A percentile compares a stretch with the other conserved stretches of the same genome.
Evolutionary conservation across 148 eudicot species (phyloP).

Genomic region (Fagopyrum tataricum): DNA sequence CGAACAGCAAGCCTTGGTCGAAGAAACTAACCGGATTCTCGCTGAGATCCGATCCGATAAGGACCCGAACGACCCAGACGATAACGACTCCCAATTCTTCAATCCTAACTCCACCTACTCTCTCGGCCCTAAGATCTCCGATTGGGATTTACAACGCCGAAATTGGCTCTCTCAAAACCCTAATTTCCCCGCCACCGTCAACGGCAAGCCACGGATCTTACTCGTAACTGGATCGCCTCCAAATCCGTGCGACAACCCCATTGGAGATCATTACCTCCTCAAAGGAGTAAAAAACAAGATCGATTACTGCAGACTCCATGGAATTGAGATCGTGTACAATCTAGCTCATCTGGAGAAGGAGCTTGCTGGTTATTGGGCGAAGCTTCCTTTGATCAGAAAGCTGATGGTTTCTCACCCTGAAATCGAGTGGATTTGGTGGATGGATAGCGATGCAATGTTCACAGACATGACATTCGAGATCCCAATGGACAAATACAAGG

Average conservation of each 20-base stretch:
- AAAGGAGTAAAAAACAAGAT: constrained; percentile 71
- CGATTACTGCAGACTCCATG: constrained; percentile 72
- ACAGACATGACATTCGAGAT: constrained; percentile 73
- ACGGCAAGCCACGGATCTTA: constrained; percentile 46
- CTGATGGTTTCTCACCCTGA: constrained; percentile 81
- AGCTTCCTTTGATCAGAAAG: constrained; percentile 48
- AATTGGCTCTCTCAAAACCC: constrained; percentile 37
- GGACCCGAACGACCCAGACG: constrained; percentile 47
- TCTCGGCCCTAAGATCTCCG: constrained; percentile 46
- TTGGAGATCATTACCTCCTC: constrained; percentile 66
- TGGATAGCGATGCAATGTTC: constrained; percentile 78
- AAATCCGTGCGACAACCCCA: constrained; percentile 60
- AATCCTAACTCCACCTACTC: constrained; percentile 34
- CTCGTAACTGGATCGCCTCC: constrained; percentile 77
- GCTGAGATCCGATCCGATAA: constrained; percentile 65
- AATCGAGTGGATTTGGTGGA: constrained; percentile 85
- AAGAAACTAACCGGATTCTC: constrained; percentile 65
- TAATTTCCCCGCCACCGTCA: constrained; percentile 27
- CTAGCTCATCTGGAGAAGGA: constrained; percentile 61
- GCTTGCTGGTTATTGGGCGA: constrained; percentile 69
- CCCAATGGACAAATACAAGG: constrained; percentile 45
- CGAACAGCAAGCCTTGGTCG: constrained; percentile 39
- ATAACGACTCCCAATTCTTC: constrained; percentile 20
- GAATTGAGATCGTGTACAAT: constrained; percentile 58
- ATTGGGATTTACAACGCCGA: constrained; percentile 48